phyloP scores from a whole-genome alignment of 1,139 yeast genomes.

The Blastobotrys niveus region DNA sequence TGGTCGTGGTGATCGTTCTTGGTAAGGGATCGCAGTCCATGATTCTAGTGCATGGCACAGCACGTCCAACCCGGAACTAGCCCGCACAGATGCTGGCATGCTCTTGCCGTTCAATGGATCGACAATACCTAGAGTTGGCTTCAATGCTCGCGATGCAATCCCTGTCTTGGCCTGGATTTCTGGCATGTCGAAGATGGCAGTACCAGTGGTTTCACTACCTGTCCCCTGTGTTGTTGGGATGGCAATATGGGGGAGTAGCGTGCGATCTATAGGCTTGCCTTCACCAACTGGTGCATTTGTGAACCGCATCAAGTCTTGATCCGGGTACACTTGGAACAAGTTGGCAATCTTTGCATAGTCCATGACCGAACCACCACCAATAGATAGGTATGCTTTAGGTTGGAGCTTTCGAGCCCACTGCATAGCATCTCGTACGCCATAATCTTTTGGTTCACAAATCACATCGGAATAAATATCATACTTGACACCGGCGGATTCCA shows the following conservation, averaged over 20 bases:
- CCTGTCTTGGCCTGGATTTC: conserved; percentile 37
- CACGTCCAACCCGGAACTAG: conserved; percentile 42
- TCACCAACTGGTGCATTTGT: conserved; percentile 42
- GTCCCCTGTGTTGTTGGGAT: conserved; percentile 44
- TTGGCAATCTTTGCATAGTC: conserved; percentile 41
- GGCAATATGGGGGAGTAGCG: conserved; percentile 39
- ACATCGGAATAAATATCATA: conserved; percentile 38
- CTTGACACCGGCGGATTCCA: conserved; percentile 35
- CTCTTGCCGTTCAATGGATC: conserved; percentile 40
- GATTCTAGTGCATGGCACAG: conserved; percentile 43
- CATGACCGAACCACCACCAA: conserved; percentile 42
- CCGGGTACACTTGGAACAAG: conserved; percentile 36
- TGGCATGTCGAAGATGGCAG: conserved; percentile 38
- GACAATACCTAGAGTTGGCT: conserved; percentile 38
- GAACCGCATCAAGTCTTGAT: conserved; percentile 37
- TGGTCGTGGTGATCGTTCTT: conserved; percentile 38
- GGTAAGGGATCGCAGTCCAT: conserved; percentile 40
- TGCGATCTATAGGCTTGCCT: conserved; percentile 35
- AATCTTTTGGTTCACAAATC: conserved; percentile 39
- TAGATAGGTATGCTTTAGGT: conserved; percentile 39
- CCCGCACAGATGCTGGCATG: conserved; percentile 41
- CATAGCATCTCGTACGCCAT: conserved; percentile 37
- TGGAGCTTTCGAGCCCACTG: conserved; percentile 35
- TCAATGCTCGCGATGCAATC: conserved; percentile 38
- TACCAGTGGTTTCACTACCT: conserved; percentile 44